These are phyloP conservation scores for Radiomyces spectabilis DNA, from an alignment of 192 early-diverging fungal species.

Conservation along the genomic window DNA sequence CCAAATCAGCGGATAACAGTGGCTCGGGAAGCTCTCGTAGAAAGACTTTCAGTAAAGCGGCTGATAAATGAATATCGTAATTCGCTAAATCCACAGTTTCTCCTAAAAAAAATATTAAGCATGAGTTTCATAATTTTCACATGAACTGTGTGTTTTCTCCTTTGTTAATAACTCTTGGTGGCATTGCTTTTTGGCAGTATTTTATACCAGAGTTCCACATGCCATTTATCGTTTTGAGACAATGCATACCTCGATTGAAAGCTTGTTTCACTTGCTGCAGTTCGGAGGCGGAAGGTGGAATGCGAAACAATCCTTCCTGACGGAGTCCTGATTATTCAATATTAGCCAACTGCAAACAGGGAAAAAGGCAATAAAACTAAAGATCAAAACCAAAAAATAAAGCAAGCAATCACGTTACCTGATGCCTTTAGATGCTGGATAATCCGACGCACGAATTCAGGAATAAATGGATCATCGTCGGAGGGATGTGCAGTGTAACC, in stretches of 20 bases:
- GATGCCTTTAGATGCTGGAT: slow-evolving; percentile 59
- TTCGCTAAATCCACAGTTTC: slow-evolving; percentile 48
- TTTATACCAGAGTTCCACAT: background rate
- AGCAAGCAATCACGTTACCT: slow-evolving; percentile 33
- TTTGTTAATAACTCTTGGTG: too few relatives aligned
- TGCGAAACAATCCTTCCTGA: slow-evolving; percentile 79
- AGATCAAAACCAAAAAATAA: too few relatives aligned
- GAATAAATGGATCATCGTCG: slow-evolving; percentile 61
- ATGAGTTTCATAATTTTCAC: too few relatives aligned
- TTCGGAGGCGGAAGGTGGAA: slow-evolving; percentile 67
- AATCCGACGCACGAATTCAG: slow-evolving; percentile 65
- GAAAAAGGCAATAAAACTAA: too few relatives aligned
- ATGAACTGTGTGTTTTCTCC: too few relatives aligned
- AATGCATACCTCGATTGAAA: slow-evolving; percentile 40
- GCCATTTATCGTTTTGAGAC: background rate
- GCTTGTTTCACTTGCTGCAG: slow-evolving; percentile 57
- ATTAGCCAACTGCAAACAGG: background rate
- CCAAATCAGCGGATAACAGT: slow-evolving; percentile 52
- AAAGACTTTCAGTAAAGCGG: slow-evolving; percentile 77
- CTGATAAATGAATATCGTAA: slow-evolving; percentile 75
- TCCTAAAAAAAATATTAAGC: too few relatives aligned
- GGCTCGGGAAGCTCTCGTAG: slow-evolving; percentile 76
- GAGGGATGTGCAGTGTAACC: background rate
- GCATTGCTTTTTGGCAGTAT: background rate
- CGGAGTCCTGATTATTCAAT: slow-evolving; percentile 47